phyloP scores from a whole-genome alignment of 257 asterid species.

The Henckelia pumila region DNA sequence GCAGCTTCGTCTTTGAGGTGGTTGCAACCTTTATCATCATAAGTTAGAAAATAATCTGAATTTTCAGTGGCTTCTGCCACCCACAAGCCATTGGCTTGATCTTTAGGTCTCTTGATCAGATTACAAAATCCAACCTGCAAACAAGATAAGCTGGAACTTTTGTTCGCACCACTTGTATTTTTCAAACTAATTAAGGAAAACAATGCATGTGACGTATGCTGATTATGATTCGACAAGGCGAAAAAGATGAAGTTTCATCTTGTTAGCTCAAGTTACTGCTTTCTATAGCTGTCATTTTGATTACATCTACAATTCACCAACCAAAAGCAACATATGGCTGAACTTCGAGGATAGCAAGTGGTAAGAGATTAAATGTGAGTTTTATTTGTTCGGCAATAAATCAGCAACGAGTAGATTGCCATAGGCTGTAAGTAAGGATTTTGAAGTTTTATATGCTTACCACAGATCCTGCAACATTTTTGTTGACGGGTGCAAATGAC shows the following conservation, averaged over 20 bases:
- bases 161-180: neutral
- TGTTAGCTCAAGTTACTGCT: neutral
- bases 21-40: conserved; percentile 40
- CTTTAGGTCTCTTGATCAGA: conserved; percentile 78
- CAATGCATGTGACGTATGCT: neutral
- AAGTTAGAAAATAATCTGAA: conserved; percentile 63
- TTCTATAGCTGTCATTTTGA: neutral
- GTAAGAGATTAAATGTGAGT: neutral
- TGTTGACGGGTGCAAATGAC: conserved; percentile 51
- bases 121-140: conserved; percentile 83
- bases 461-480: conserved; percentile 65
- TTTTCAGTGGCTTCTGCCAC: conserved; percentile 93
- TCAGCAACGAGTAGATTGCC: neutral
- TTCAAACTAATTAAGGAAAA: neutral
- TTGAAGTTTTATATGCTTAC: conserved; percentile 37
- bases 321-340: neutral
- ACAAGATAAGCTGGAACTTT: conserved; percentile 6
- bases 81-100: conserved; percentile 69
- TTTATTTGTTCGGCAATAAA: neutral
- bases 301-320: neutral
- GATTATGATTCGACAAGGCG: neutral
- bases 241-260: neutral
- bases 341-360: no score
- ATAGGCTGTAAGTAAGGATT: neutral
- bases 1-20: conserved; percentile 63